phyloP scores from a whole-genome alignment of 1,139 yeast species.

The Geotrichum reessii region DNA sequence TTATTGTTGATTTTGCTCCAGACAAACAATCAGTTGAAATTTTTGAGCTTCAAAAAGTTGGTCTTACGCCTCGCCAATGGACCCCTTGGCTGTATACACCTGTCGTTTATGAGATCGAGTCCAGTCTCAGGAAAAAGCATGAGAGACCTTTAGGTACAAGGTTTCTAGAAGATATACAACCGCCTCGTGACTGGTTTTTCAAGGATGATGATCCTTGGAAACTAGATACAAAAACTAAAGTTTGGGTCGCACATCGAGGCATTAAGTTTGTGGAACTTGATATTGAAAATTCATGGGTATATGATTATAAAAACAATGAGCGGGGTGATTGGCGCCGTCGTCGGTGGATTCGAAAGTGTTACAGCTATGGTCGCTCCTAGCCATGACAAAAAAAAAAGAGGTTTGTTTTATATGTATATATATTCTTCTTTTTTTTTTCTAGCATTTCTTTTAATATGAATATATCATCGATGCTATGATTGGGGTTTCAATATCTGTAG shows the following conservation, averaged over 20 bases:
- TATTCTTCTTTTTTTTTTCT: background rate
- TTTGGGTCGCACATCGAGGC: slow-evolving; percentile 51
- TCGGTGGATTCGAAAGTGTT: slow-evolving; percentile 36
- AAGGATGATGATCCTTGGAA: slow-evolving; percentile 57
- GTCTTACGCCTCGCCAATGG: slow-evolving; percentile 59
- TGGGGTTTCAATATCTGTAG: too few species aligned
- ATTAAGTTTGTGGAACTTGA: slow-evolving; percentile 33
- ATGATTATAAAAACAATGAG: slow-evolving; percentile 36
- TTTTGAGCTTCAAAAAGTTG: slow-evolving; percentile 66
- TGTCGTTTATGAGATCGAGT: slow-evolving; percentile 49
- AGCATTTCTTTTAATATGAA: background rate
- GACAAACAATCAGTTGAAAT: slow-evolving; percentile 55
- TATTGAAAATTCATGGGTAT: slow-evolving; percentile 42
- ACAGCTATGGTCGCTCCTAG: slow-evolving; percentile 16
- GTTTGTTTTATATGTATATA: too few species aligned
- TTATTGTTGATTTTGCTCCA: slow-evolving; percentile 62
- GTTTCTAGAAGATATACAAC: slow-evolving; percentile 49
- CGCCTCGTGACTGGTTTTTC: slow-evolving; percentile 76
- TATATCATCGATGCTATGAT: too few species aligned
- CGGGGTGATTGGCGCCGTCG: slow-evolving; percentile 41
- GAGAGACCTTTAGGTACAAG: slow-evolving; percentile 63
- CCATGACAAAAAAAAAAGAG: background rate
- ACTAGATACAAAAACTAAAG: slow-evolving; percentile 49
- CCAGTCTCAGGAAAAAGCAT: slow-evolving; percentile 50
- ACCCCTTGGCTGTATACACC: slow-evolving; percentile 46